These are phyloP conservation scores for Pestalotiopsis sp. DNA, from an alignment of 2,329 filamentous ascomycete species.

Conservation along the genomic window DNA sequence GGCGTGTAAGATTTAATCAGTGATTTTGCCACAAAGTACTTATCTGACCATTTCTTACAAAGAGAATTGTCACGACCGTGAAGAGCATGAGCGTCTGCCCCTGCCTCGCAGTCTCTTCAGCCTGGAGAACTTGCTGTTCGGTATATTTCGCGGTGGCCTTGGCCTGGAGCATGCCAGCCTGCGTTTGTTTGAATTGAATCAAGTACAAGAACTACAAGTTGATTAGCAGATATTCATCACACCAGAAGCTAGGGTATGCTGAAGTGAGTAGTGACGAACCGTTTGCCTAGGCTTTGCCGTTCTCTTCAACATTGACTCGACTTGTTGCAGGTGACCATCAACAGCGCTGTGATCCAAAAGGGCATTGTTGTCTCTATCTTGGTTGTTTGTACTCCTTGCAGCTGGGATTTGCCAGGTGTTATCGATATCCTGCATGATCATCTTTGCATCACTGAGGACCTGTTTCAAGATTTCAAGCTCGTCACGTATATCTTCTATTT, in stretches of 20 bases:
- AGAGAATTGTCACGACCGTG: conserved; percentile 8
- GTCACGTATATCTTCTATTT: neutral
- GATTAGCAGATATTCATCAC: neutral
- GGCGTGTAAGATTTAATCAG: rapidly evolving
- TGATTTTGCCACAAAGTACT: neutral
- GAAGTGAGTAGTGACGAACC: neutral
- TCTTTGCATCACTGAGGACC: neutral
- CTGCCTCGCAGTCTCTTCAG: neutral
- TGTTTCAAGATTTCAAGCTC: neutral
- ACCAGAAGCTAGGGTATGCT: neutral
- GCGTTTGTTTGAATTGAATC: neutral
- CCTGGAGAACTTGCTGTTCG: neutral
- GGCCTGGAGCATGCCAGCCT: neutral
- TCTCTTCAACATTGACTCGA: neutral
- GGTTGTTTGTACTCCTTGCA: neutral
- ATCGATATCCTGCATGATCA: neutral
- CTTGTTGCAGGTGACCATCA: neutral
- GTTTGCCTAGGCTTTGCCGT: neutral
- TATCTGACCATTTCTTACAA: neutral
- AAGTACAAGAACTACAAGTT: neutral
- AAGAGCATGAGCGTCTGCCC: neutral
- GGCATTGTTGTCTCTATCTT: too few species aligned
- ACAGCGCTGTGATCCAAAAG: neutral
- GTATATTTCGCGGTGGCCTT: neutral
- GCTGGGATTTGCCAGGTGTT: neutral